Evolutionary conservation across 768 basidiomycete species (phyloP), one percentile per base, ranked within the genome.

Genomic region (Dacryopinax primogenitus): DNA sequence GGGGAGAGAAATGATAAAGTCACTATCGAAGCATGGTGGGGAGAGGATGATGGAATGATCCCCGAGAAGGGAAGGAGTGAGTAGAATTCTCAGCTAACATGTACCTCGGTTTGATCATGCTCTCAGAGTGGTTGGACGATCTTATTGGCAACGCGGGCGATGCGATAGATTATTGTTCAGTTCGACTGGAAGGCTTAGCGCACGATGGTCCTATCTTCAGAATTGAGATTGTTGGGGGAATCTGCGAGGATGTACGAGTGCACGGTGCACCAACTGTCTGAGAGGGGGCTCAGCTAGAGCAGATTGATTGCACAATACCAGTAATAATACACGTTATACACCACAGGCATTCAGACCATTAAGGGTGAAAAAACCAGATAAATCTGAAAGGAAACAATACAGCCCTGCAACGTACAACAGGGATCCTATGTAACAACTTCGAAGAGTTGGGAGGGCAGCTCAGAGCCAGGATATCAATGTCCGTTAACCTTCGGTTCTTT

Each of bases 281-380:
- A 44, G 51, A 58, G 30, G 51, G 51, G 26, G 30, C 4, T 3
- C 51, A 58, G 51, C 51, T 21, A 28, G 51, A 28, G 4, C 32
- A 58, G 51, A 58, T 58, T 58, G 51, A 58, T 58, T 58, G 51
- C 51, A 58, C 51, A 58, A 32, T 26, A 58, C 51, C 32, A 58
- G 26, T 58, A 58, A 9, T 15, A 58, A 58, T 58, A 58, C 51
- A 58, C 41, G 51, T 58, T 58, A 28, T 58, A 58, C 51, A 58
- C 51, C 30, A 7, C 18, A 6, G 18, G 4, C 13, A 30, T 3
- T 26, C 51, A 30, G 30, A 26, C 51, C 9, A 58, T 58, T 58
- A 58, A 30, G 3, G 51, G 51, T 6, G 26, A 58, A 26, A 21
- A 58, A 58, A 58, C 23, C 26, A 26, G 51, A 21, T 28, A 58